Evolutionary conservation across 1,139 yeast genomes (phyloP).

Genomic region (Trichomonascaceae sp.): DNA sequence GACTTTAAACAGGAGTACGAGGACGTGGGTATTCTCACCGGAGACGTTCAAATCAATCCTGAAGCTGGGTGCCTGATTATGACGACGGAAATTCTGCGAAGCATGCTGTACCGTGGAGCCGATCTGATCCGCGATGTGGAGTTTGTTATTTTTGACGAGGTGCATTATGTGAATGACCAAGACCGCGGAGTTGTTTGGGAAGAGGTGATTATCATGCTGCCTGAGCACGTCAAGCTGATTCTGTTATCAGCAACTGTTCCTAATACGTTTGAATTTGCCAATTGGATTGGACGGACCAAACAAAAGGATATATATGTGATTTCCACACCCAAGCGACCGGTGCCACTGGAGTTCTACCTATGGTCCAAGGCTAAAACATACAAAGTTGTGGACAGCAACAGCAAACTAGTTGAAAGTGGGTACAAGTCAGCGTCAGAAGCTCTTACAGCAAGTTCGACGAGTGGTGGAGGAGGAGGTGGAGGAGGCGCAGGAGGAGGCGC

Average conservation of each 20-base stretch:
- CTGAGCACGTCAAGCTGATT: slow-evolving; percentile 87
- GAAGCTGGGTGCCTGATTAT: slow-evolving; percentile 93
- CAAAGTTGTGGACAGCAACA: slow-evolving; percentile 61
- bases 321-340: slow-evolving; percentile 91
- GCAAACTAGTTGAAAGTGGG: slow-evolving; percentile 53
- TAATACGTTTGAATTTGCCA: slow-evolving; percentile 93
- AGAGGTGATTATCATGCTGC: slow-evolving; percentile 91
- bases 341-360: slow-evolving; percentile 74
- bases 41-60: slow-evolving; percentile 95
- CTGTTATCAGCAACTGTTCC: slow-evolving; percentile 93
- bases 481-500: slow-evolving; percentile 20
- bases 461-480: slow-evolving; percentile 28
- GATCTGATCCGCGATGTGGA: slow-evolving; percentile 94
- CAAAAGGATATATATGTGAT: slow-evolving; percentile 92
- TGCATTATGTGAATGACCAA: slow-evolving; percentile 91
- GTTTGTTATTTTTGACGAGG: slow-evolving; percentile 94
- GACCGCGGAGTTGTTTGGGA: slow-evolving; percentile 99
- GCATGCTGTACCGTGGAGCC: slow-evolving; percentile 94
- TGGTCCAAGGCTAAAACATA: slow-evolving; percentile 62
- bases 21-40: slow-evolving; percentile 94
- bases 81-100: slow-evolving; percentile 94
- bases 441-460: slow-evolving; percentile 26
- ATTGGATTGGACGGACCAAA: slow-evolving; percentile 96
- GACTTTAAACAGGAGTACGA: slow-evolving; percentile 75
- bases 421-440: slow-evolving; percentile 49